These are phyloP conservation scores for Aspergillus olivimuriae DNA, from an alignment of 495 filamentous ascomycete genomes.

Conservation along the genomic window DNA sequence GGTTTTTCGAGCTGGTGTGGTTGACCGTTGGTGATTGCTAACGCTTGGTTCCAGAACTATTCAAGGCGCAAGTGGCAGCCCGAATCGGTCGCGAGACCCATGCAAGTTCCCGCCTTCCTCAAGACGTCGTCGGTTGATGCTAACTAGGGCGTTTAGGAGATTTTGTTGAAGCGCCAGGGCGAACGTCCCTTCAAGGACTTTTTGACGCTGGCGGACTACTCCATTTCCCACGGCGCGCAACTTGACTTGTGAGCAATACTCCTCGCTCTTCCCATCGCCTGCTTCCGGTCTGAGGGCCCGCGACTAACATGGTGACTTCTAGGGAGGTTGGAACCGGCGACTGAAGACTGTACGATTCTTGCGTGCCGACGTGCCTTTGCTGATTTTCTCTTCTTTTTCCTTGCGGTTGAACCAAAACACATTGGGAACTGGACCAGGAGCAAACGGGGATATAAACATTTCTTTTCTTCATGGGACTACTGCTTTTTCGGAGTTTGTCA, in stretches of 20 bases:
- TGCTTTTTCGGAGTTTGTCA: conserved; percentile 10
- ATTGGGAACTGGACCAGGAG: conserved; percentile 35
- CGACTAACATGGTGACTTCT: conserved; percentile 19
- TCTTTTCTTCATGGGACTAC: conserved; percentile 29
- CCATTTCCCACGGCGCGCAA: conserved; percentile 78
- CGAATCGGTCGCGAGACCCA: conserved; percentile 80
- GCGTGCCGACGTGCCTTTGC: conserved; percentile 1
- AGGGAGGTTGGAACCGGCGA: conserved; percentile 73
- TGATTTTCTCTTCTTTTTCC: not conserved
- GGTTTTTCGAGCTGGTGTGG: too few relatives aligned
- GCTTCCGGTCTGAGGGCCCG: not conserved
- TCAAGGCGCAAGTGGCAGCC: conserved; percentile 86
- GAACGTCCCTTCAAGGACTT: conserved; percentile 88
- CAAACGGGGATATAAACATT: conserved; percentile 30
- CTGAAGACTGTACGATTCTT: conserved; percentile 29
- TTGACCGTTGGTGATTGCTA: conserved; percentile 8
- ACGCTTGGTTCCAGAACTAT: conserved; percentile 46
- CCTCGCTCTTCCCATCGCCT: not conserved
- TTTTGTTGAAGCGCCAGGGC: conserved; percentile 83
- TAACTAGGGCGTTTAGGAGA: conserved; percentile 37
- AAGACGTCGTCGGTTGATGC: not conserved
- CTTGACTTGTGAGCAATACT: conserved; percentile 59
- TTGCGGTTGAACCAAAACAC: not conserved
- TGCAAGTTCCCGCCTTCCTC: conserved; percentile 17
- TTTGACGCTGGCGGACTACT: conserved; percentile 82